These are phyloP conservation scores for Petunia secreta DNA, from an alignment of 257 asterid species.

Conservation along the genomic window DNA sequence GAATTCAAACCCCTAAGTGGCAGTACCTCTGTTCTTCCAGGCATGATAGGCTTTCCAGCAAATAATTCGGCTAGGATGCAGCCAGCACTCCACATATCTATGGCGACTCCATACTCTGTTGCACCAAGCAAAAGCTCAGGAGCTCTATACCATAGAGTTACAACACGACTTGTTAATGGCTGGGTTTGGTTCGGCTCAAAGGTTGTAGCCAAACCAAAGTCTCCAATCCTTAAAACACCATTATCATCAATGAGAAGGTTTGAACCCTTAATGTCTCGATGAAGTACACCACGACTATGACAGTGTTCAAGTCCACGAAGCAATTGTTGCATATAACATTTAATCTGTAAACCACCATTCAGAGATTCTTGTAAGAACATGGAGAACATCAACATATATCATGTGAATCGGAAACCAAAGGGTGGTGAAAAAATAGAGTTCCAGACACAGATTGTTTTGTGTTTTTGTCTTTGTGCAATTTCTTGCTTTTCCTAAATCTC, in stretches of 20 bases:
- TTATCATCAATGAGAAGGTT: constrained; percentile 74
- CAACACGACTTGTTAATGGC: constrained; percentile 88
- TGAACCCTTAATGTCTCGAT: constrained; percentile 91
- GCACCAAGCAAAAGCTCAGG: constrained; percentile 93
- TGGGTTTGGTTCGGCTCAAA: constrained; percentile 59
- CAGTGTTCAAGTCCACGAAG: constrained; percentile 82
- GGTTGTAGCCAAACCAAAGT: constrained; percentile 77
- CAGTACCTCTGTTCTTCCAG: constrained; percentile 94
- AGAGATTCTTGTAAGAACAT: neutral
- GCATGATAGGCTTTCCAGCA: constrained; percentile 88
- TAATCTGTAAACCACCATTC: constrained; percentile 47
- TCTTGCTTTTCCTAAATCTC: neutral
- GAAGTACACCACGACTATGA: constrained; percentile 82
- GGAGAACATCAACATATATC: constrained; percentile 7
- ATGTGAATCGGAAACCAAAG: neutral
- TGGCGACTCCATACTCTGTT: constrained; percentile 75
- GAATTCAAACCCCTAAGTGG: neutral
- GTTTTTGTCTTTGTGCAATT: neutral
- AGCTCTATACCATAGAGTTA: constrained; percentile 94
- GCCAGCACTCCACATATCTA: constrained; percentile 93
- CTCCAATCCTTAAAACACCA: constrained; percentile 77
- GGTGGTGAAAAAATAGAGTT: neutral
- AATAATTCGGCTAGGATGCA: constrained; percentile 90
- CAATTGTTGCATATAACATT: constrained; percentile 82
- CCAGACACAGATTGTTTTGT: neutral